Evolutionary conservation across 2,329 filamentous ascomycete species (phyloP).

Genomic region (Neurospora sp.): DNA sequence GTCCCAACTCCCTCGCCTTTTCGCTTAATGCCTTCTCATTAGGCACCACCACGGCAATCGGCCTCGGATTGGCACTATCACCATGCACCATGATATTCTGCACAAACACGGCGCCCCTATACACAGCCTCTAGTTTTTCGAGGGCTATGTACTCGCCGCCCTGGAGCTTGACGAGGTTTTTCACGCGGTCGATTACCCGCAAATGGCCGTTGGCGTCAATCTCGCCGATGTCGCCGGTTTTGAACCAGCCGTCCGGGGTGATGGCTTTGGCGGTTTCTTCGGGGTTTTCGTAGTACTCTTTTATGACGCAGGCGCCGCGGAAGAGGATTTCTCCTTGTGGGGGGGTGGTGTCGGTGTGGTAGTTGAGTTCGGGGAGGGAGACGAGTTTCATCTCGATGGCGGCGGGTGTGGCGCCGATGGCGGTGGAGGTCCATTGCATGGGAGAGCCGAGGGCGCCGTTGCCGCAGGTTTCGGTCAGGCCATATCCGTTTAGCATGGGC

Average conservation of each 20-base stretch:
- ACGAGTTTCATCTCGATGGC: conserved; percentile 85
- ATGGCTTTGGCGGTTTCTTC: conserved; percentile 73
- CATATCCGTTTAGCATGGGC: conserved; percentile 91
- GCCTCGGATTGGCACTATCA: conserved; percentile 61
- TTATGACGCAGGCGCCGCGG: conserved; percentile 63
- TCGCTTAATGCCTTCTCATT: conserved; percentile 54
- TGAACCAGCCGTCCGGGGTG: conserved; percentile 88
- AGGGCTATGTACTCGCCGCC: conserved; percentile 96
- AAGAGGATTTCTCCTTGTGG: conserved; percentile 92
- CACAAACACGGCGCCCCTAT: conserved; percentile 69
- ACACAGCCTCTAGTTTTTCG: conserved; percentile 89
- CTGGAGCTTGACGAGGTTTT: conserved; percentile 94
- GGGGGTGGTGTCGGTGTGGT: conserved; percentile 61
- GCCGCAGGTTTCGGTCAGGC: conserved; percentile 84
- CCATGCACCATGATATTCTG: conserved; percentile 84
- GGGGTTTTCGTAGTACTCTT: conserved; percentile 74
- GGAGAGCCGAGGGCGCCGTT: conserved; percentile 78
- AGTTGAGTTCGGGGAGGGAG: conserved; percentile 80
- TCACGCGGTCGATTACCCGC: conserved; percentile 87
- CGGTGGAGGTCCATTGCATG: conserved; percentile 66
- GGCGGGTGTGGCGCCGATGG: conserved; percentile 69
- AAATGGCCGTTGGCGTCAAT: conserved; percentile 73
- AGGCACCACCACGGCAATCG: conserved; percentile 69
- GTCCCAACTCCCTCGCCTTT: conserved; percentile 48
- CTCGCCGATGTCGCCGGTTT: conserved; percentile 90